A percentile compares a stretch with the other conserved stretches of the same genome.
Conservation (phyloP, 1,284 basidiomycete species). For the Trametes versicolor region DNA sequence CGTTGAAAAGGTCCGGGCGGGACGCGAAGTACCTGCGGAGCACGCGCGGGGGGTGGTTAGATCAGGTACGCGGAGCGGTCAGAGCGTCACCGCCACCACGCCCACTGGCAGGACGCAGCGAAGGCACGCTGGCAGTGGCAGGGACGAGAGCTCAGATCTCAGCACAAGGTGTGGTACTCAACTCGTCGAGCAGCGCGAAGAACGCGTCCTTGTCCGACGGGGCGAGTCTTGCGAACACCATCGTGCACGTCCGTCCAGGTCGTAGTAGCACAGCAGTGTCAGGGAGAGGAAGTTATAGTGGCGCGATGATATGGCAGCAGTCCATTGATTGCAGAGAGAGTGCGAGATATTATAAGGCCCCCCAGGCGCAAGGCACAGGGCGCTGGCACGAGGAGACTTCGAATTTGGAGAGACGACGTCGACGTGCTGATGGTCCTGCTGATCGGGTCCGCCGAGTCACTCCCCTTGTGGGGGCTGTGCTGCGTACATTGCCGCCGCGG, state of each 20-base stretch:
- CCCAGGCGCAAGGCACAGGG: background rate
- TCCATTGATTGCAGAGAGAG: background rate
- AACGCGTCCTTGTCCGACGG: constrained; percentile 79
- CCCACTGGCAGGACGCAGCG: background rate
- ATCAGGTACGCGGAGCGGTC: constrained; percentile 4
- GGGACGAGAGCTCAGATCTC: no score
- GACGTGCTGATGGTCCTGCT: background rate
- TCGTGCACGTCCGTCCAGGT: constrained; percentile 12
- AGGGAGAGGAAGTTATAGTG: background rate
- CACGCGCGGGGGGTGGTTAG: constrained; percentile 6
- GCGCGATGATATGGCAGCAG: background rate
- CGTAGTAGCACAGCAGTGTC: background rate
- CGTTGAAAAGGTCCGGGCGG: constrained; percentile 68
- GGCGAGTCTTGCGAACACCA: constrained; percentile 69
- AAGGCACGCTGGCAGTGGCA: background rate
- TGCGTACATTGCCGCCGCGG: background rate
- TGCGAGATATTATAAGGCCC: background rate
- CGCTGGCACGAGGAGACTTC: background rate
- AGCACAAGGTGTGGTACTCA: constrained; percentile 37
- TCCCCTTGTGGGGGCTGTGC: constrained; percentile 1
- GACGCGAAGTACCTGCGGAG: constrained; percentile 74
- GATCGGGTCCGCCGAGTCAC: background rate
- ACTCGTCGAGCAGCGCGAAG: constrained; percentile 83
- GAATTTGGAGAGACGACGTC: background rate
- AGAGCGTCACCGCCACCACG: constrained; percentile 8